These are phyloP conservation scores for Metschnikowia amazonensis DNA, from an alignment of 805 yeast species.

Conservation along the genomic window DNA sequence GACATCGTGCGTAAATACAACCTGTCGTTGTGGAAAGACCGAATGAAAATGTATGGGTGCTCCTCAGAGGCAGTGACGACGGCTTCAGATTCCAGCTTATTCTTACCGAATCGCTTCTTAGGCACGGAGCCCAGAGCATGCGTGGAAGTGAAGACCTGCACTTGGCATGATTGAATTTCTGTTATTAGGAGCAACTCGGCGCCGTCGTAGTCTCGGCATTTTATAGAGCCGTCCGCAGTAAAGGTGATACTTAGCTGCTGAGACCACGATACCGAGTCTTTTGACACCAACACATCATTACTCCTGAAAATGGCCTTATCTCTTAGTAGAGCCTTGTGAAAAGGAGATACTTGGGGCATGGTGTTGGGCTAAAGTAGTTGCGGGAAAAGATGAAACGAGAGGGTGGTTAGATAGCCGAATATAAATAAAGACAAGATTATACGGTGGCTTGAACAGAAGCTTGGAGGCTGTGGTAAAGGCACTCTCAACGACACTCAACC, in stretches of 20 bases:
- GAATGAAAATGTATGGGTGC: slow-evolving; percentile 41
- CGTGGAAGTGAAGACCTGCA: slow-evolving; percentile 32
- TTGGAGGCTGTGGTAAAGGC: not conserved
- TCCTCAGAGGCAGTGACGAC: slow-evolving; percentile 15
- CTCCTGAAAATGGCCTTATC: slow-evolving; percentile 36
- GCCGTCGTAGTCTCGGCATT: slow-evolving; percentile 30
- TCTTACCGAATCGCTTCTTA: slow-evolving; percentile 10
- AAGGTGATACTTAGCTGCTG: slow-evolving; percentile 28
- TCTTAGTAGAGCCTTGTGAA: slow-evolving; percentile 29
- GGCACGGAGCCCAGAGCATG: slow-evolving; percentile 5
- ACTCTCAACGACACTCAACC: not conserved
- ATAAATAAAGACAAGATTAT: not conserved
- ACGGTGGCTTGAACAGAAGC: not conserved
- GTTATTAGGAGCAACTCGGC: slow-evolving; percentile 29
- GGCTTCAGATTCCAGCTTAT: slow-evolving; percentile 1
- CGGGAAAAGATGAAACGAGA: not conserved
- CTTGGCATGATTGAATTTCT: slow-evolving; percentile 38
- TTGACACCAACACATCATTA: slow-evolving; percentile 31
- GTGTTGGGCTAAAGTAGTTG: not conserved
- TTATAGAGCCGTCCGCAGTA: slow-evolving; percentile 32
- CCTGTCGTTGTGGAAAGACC: slow-evolving; percentile 37
- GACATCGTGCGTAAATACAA: slow-evolving; percentile 35
- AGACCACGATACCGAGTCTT: slow-evolving; percentile 37
- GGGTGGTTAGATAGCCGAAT: not conserved
- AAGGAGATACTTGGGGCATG: slow-evolving; percentile 24